Evolutionary conservation across 1,284 basidiomycete genomes (phyloP), one percentile per base, ranked within the genome.

Genomic region (Sphagnurus paluster): DNA sequence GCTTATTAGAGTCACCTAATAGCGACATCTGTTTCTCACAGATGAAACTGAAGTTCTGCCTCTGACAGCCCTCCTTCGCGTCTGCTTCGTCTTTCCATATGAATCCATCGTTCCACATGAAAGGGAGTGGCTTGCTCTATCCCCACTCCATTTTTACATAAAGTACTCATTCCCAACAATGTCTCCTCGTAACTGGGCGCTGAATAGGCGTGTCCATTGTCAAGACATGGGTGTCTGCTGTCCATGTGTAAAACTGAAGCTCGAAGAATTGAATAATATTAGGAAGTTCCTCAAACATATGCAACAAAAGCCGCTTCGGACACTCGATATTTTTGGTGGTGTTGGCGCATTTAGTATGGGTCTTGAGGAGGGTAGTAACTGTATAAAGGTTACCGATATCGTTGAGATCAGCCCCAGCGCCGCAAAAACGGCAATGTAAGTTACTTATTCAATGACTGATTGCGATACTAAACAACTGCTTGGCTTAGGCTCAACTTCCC

Each of bases 351-450:
- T 90, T 56, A 75, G 74, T 34, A 60, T 75, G 17, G 83, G 77
- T 0, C 63, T 88, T 61, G 72, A 75, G 16, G 66, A 76, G 25
- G 68, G 71, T 3, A 71, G 69, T 35, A 69, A 75, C 0, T 75
- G 72, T 38, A 54, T 88, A 42, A 71, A 77, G 49, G 59, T 85
- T 2, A 81, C 77, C 0, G 80, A 87, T 67, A 75, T 82, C 0
- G 63, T 87, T 28, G 87, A 90, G 54, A 80, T 87, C 21, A 70
- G 75, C 26, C 83, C 85, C 0, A 87, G 83, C 56, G 83, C 87
- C n/a, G 81, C 82, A 0, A 63, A 66, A 46, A 87, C 87, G 1
- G 62, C 83, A 14, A 66, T 63, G 86, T 85, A 55, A 43, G 76
- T 62, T 32, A 9, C 21, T 14, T 36, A 47, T 6, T 19, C 14